These are phyloP conservation scores for Buxus sempervirens DNA, from an alignment of 164 flowering plant genomes.

Conservation along the genomic window DNA sequence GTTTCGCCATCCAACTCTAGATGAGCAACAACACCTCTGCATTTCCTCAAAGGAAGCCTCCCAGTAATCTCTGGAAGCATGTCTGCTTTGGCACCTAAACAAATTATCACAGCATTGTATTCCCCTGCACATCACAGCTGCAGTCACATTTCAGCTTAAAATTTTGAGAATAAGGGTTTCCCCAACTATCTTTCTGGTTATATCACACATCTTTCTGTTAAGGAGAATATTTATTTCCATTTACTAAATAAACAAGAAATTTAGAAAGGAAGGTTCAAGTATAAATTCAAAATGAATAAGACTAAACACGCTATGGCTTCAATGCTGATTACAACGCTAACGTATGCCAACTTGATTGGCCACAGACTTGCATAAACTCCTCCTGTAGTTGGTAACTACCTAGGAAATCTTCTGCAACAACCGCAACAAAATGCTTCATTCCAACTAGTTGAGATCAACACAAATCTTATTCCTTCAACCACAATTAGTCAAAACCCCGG, in stretches of 20 bases:
- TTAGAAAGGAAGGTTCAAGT: too few relatives aligned
- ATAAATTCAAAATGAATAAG: too few relatives aligned
- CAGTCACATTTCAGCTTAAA: constrained; percentile 1
- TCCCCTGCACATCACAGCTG: constrained; percentile 39
- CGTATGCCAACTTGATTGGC: too few relatives aligned
- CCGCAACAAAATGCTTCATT: too few relatives aligned
- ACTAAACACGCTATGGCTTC: background rate
- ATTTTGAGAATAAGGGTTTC: background rate
- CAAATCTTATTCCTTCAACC: too few relatives aligned
- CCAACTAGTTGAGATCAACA: too few relatives aligned
- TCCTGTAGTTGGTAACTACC: background rate
- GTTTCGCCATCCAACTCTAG: constrained; percentile 45
- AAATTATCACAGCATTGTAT: constrained; percentile 68
- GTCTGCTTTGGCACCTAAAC: constrained; percentile 78
- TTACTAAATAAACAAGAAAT: too few relatives aligned
- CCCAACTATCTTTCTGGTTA: background rate
- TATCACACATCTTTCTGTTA: too few relatives aligned
- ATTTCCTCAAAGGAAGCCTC: constrained; percentile 78
- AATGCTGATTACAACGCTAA: too few relatives aligned
- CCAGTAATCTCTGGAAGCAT: constrained; percentile 76
- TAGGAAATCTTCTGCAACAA: too few relatives aligned
- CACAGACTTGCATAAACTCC: background rate
- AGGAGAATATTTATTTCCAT: too few relatives aligned
- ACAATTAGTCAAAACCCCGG: too few relatives aligned
- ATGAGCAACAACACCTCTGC: constrained; percentile 84